A percentile compares a stretch with the other conserved stretches of the same genome.
Evolutionary conservation across 176 grass and related monocot species (phyloP).

Genomic region (Carex littledalei): DNA sequence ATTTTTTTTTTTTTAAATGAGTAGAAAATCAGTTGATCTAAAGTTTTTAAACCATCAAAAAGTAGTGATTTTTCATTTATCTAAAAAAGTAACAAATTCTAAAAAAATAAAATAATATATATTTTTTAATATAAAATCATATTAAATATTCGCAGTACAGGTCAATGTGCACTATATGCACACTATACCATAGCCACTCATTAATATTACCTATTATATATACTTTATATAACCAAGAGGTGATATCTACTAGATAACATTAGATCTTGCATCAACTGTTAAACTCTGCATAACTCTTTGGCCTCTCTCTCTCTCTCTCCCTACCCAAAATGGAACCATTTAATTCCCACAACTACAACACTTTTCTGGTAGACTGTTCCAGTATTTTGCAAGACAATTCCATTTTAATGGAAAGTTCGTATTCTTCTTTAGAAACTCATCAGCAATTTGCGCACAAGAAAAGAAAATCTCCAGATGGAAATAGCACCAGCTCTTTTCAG

Average conservation of each 20-base stretch:
- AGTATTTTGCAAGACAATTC: neutral
- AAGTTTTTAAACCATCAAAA: too few relatives aligned
- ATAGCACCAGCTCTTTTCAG: neutral
- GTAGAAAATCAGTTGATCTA: too few relatives aligned
- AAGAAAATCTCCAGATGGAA: neutral
- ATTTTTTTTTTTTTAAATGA: neutral
- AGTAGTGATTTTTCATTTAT: too few relatives aligned
- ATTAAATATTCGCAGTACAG: too few relatives aligned
- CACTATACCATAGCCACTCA: too few relatives aligned
- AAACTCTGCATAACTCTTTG: neutral
- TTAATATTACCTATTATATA: neutral
- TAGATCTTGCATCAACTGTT: neutral
- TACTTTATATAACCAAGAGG: neutral
- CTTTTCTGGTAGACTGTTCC: neutral
- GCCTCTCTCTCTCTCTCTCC: neutral
- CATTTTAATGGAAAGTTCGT: constrained; percentile 1
- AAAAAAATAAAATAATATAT: too few relatives aligned
- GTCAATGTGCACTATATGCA: too few relatives aligned
- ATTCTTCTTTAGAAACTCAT: constrained; percentile 14
- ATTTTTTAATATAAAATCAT: too few relatives aligned
- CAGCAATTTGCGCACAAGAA: neutral
- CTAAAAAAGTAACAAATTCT: too few relatives aligned
- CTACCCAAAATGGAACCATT: constrained; percentile 15
- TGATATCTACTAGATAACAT: neutral
- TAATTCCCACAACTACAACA: constrained; percentile 1